Evolutionary conservation across 257 asterid genomes (phyloP).

Genomic region (Plectranthus barbatus): DNA sequence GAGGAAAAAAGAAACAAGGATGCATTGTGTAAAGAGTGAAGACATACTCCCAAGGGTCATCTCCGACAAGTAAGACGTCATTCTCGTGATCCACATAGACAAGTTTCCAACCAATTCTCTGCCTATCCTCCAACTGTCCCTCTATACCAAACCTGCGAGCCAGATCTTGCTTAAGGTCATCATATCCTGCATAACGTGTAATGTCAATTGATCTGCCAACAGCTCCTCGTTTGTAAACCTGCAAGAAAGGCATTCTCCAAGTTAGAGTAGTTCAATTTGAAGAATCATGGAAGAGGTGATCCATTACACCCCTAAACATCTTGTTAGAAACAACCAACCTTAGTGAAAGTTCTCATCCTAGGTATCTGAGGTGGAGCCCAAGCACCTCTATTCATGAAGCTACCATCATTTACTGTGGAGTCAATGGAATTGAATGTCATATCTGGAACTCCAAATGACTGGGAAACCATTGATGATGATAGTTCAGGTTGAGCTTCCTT

Average conservation of each 20-base stretch:
- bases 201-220: conserved; percentile 95
- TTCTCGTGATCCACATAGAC: conserved; percentile 74
- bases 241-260: conserved; percentile 8
- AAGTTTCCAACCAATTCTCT: conserved; percentile 91
- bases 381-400: conserved; percentile 64
- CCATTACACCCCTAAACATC: background rate
- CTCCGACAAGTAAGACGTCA: conserved; percentile 74
- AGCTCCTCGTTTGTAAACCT: conserved; percentile 99
- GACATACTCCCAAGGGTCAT: conserved; percentile 96
- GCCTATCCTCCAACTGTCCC: conserved; percentile 89
- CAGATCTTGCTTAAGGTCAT: conserved; percentile 78
- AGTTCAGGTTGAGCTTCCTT: conserved; percentile 80
- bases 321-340: conserved; percentile 38
- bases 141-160: conserved; percentile 95
- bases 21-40: background rate
- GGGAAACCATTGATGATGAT: conserved; percentile 87
- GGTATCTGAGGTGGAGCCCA: conserved; percentile 89
- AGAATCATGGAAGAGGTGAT: background rate
- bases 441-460: conserved; percentile 93
- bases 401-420: conserved; percentile 55
- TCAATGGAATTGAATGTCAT: conserved; percentile 80
- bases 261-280: background rate
- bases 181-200: conserved; percentile 74
- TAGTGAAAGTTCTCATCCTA: conserved; percentile 76
- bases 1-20: background rate